These are phyloP conservation scores for Scalesia atractyloides DNA, from an alignment of 129 eudicot genomes.

Conservation along the genomic window DNA sequence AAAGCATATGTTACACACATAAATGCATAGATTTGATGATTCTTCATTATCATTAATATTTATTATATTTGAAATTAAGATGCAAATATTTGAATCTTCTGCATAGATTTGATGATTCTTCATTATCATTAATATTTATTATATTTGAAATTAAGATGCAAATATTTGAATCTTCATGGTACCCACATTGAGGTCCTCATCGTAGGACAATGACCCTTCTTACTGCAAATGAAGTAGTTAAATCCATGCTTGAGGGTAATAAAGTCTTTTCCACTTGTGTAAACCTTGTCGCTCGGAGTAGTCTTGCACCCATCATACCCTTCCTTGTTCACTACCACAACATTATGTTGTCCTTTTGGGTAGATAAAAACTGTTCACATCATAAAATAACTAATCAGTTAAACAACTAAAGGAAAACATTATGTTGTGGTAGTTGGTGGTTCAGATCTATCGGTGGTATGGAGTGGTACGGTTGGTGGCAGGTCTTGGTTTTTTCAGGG, in stretches of 20 bases:
- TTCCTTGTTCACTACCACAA: constrained; percentile 57
- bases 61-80: constrained; percentile 2
- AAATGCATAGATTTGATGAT: background rate
- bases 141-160: constrained; percentile 18
- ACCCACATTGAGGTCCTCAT: constrained; percentile 29
- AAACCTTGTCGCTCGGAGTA: constrained; percentile 41
- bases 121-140: background rate
- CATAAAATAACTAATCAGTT: background rate
- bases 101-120: background rate
- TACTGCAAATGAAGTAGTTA: constrained; percentile 70
- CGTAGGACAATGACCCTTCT: constrained; percentile 73
- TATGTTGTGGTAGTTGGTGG: too few relatives aligned
- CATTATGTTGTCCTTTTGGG: constrained; percentile 47
- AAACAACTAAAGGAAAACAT: background rate
- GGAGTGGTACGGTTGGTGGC: too few relatives aligned
- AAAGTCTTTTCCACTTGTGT: constrained; percentile 50
- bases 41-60: background rate
- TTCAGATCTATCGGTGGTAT: too few relatives aligned
- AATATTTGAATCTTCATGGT: constrained; percentile 47
- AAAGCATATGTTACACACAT: background rate
- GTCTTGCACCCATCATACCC: constrained; percentile 51
- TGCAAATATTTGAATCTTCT: constrained; percentile 53
- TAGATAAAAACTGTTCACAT: constrained; percentile 62
- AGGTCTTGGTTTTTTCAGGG: too few relatives aligned
- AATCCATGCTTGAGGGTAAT: constrained; percentile 59